Base-by-base conservation (phyloP, 83 land plant species). In the Picea engelmannii region DNA sequence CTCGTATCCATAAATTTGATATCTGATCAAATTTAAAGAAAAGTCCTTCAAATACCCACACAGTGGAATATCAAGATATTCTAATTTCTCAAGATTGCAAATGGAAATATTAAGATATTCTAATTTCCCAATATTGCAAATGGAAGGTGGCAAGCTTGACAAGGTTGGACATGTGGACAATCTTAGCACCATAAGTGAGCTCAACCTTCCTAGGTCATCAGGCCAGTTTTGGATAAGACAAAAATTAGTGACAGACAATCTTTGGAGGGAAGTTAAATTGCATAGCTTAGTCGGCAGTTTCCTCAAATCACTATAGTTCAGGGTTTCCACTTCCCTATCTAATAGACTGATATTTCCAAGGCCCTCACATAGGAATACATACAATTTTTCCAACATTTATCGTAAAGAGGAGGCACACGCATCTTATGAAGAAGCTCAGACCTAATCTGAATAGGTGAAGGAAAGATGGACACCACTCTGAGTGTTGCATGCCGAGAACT, bases 41-140 rank as follows among this genome's bases (percentile, higher is more conserved):
- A n/a, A n/a, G n/a, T n/a, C n/a, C n/a, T n/a, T n/a, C n/a, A n/a
- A n/a, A n/a, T n/a, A n/a, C n/a, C n/a, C n/a, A n/a, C n/a, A n/a
- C n/a, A n/a, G n/a, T n/a, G n/a, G n/a, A n/a, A n/a, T n/a, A n/a
- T n/a, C n/a, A n/a, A n/a, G n/a, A n/a, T n/a, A n/a, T n/a, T n/a
- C n/a, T n/a, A n/a, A n/a, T n/a, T n/a, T n/a, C n/a, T n/a, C n/a
- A n/a, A n/a, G n/a, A n/a, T n/a, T n/a, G n/a, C n/a, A n/a, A n/a
- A n/a, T n/a, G n/a, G 94, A 92, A 20, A 92, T 85, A 66, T 92
- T 89, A 2, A 92, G 83, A 79, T 84, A 92, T 68, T 85, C 82
- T 35, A 92, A 61, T 18, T 82, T 47, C 61, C 66, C 75, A 11
- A 92, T 84, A 49, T 58, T 40, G 35, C 86, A 71, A 8, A 90